phyloP scores from a whole-genome alignment of 352 stramenopile genomes.

The Globisporangium sylvaticum region DNA sequence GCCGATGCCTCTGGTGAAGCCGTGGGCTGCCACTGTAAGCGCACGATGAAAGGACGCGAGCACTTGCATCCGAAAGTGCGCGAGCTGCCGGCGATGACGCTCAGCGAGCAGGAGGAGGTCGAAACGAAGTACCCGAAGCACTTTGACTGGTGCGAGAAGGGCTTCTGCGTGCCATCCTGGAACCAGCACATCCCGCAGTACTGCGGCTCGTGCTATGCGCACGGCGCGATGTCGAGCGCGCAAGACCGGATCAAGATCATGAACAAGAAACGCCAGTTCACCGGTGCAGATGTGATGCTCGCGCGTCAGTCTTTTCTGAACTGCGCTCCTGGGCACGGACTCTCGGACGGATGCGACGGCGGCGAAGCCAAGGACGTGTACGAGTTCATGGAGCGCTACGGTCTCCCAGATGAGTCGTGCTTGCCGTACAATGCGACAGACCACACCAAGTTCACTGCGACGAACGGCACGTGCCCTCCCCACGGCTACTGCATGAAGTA shows the following conservation, averaged over 20 bases:
- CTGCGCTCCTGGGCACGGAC: conserved; percentile 64
- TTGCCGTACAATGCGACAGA: conserved; percentile 83
- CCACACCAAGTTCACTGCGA: conserved; percentile 60
- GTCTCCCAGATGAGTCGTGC: conserved; percentile 75
- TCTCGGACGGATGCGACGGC: conserved; percentile 63
- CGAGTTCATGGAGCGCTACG: conserved; percentile 76
- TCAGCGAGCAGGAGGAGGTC: conserved; percentile 33
- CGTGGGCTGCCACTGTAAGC: conserved; percentile 43
- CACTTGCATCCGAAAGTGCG: conserved; percentile 56
- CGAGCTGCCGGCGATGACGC: conserved; percentile 35
- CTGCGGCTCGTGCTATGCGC: conserved; percentile 83
- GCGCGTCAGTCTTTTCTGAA: conserved; percentile 80
- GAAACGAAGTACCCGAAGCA: conserved; percentile 38
- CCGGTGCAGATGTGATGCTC: conserved; percentile 70
- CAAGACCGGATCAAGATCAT: conserved; percentile 85
- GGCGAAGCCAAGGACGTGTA: conserved; percentile 74
- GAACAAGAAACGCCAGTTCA: conserved; percentile 56
- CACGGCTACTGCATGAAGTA: conserved; percentile 85
- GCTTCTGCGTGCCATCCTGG: conserved; percentile 78
- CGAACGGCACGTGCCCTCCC: conserved; percentile 70
- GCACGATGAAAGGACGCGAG: conserved; percentile 73
- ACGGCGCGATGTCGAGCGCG: conserved; percentile 67
- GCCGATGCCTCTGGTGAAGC: conserved; percentile 11
- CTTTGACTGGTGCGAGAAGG: conserved; percentile 90
- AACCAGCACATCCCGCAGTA: conserved; percentile 86